These are phyloP conservation scores for Omphalotus olearius DNA, from an alignment of 1,284 basidiomycete species.

Conservation along the genomic window DNA sequence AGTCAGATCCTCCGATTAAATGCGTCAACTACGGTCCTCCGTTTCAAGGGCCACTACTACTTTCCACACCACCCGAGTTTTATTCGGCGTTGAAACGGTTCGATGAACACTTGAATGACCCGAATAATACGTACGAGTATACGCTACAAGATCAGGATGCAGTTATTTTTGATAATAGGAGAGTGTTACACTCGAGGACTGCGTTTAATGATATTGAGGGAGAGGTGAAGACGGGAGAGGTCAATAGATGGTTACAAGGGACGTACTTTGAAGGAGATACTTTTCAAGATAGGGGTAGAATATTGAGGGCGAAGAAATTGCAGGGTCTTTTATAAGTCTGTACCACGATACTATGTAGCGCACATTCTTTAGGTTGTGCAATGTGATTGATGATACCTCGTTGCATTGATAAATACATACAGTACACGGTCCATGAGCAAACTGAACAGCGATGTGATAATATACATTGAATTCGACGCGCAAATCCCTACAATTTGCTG, in stretches of 20 bases:
- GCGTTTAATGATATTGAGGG: slow-evolving; percentile 55
- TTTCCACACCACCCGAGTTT: slow-evolving; percentile 50
- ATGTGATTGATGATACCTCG: no score
- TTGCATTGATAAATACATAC: no score
- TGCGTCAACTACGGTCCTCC: slow-evolving; percentile 93
- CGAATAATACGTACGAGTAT: slow-evolving; percentile 57
- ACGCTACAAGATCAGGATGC: slow-evolving; percentile 81
- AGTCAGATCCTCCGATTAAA: slow-evolving; percentile 31
- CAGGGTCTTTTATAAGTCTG: not conserved
- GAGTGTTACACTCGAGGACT: slow-evolving; percentile 87
- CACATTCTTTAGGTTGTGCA: no score
- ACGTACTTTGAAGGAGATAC: slow-evolving; percentile 84
- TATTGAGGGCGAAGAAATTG: slow-evolving; percentile 28
- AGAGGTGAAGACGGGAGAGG: slow-evolving; percentile 36
- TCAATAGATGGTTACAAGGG: slow-evolving; percentile 80
- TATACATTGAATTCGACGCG: no score
- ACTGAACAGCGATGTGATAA: no score
- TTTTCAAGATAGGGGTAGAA: slow-evolving; percentile 57
- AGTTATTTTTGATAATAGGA: slow-evolving; percentile 89
- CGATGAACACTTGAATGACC: slow-evolving; percentile 54
- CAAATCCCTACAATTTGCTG: slow-evolving; percentile 43
- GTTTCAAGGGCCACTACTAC: slow-evolving; percentile 81
- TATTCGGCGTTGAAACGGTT: slow-evolving; percentile 69
- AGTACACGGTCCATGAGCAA: no score
- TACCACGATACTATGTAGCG: no score